Evolutionary conservation across 2,329 filamentous ascomycete species (phyloP).

Genomic region (Trematosphaeria pertusa): DNA sequence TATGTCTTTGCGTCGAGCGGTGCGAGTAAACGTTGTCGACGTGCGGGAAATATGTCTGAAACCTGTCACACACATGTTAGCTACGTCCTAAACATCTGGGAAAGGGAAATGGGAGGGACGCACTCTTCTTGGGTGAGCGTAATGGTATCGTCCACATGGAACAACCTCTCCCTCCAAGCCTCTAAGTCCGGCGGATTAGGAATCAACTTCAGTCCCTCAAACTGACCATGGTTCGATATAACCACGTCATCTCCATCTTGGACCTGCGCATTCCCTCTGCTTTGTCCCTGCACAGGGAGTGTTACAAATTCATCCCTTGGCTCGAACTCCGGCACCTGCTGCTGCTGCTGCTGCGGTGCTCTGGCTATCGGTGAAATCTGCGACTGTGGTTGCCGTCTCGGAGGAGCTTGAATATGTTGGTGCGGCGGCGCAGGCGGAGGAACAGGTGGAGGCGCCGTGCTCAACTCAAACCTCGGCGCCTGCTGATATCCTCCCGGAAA

Average conservation of each 20-base stretch:
- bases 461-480: slow-evolving; percentile 33
- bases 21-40: slow-evolving; percentile 87
- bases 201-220: slow-evolving; percentile 63
- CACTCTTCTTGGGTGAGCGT: slow-evolving; percentile 77
- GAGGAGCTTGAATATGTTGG: slow-evolving; percentile 23
- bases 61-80: slow-evolving; percentile 56
- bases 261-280: slow-evolving; percentile 7
- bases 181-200: slow-evolving; percentile 71
- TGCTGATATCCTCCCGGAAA: slow-evolving; percentile 33
- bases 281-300: slow-evolving; percentile 9
- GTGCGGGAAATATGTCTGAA: slow-evolving; percentile 82
- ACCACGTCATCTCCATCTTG: slow-evolving; percentile 38
- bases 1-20: slow-evolving; percentile 80
- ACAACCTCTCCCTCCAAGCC: slow-evolving; percentile 74
- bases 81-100: background rate
- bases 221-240: slow-evolving; percentile 59
- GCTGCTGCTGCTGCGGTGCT: slow-evolving; percentile 19
- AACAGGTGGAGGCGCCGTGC: slow-evolving; percentile 23
- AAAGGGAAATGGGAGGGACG: slow-evolving; percentile 28
- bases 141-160: slow-evolving; percentile 76
- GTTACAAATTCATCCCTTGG: slow-evolving; percentile 17
- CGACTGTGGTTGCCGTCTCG: slow-evolving; percentile 17
- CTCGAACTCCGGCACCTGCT: slow-evolving; percentile 18
- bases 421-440: slow-evolving; percentile 23
- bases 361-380: no score